Base-by-base conservation (phyloP, 179 eudicot species). In the Beta lomatogona region DNA sequence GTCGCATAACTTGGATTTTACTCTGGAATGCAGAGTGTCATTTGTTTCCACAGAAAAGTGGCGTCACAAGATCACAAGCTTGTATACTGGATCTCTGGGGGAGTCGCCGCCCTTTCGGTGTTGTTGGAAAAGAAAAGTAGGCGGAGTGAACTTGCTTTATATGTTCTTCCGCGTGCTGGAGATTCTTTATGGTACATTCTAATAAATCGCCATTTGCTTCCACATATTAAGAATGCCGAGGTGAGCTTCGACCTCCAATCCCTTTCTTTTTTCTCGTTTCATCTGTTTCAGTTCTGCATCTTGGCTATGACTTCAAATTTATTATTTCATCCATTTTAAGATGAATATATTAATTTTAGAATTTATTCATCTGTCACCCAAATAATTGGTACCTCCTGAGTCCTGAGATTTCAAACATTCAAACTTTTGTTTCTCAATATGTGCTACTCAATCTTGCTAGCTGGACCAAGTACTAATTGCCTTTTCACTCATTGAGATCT, bases 91-190 rank as follows among this genome's bases (percentile, higher is more conserved):
- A 60, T 94, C 77, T 93, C 99, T 0, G 99, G 99, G 79, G 98
- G 93, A 78, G 58, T 91, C 79, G 86, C 99, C 79, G 99, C 93
- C 76, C 96, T 96, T 57, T 94, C 98, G 71, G 96, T 96, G 71
- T 85, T 96, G 77, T 78, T 96, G 75, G 99, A 96, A 84, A 94
- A 94, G 90, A 96, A 96, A 88, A 88, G 87, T 84, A 91, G 94
- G 86, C 93, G 98, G 46, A 91, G 91, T 77, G 99, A 96, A 86
- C 93, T 95, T 77, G 98, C 96, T 77, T 88, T 96, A 78, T 96
- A 96, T 86, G 98, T 96, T 83, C 97, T 96, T 84, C 99, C 99
- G 6, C 93, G 98, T 79, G 98, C 99, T 72, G 93, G 89, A 61
- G 99, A 96, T 79, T 96, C 99, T 31, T 88, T 88, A 86, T 96